Base-by-base conservation (phyloP, 192 early-diverging fungal genomes). In the Radiomyces spectabilis region DNA sequence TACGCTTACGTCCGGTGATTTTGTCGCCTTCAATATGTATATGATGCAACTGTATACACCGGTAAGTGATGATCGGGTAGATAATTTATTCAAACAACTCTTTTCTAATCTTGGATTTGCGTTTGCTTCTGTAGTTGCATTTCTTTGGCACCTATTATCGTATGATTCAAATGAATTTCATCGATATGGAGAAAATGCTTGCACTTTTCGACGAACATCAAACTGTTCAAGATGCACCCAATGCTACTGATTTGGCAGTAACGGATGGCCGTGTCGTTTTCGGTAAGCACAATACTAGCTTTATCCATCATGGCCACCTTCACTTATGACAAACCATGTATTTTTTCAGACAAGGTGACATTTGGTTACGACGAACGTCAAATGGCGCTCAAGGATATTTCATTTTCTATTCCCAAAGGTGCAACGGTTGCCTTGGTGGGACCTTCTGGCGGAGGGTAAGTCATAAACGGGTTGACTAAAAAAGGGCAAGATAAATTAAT, bases 111-210 rank as follows among this genome's bases (percentile, higher is more conserved):
- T 73, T 60, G 48, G 41, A 31, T 43, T 40, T 19, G 21, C 31
- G 31, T 47, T 18, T 25, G 22, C 32, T 26, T 18, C 4, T 22
- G 31, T 68, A 80, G 77, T 68, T 89, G 34, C 84, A 78, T 62
- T 92, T 87, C 82, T 92, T 98, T 40, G 95, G 95, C 29, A 89
- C 88, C 2, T 94, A 94, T 57, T 98, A 98, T 64, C 79, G 95
- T 16, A 81, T 89, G 50, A 91, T 95, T 34, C 92, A 96, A 66
- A 88, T 93, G 65, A 93, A 88, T 68, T 85, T 93, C 65, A 74
- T 88, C 42, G 95, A 98, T 57, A 96, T 97, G 95, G 96, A 99
- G 65, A 93, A 94, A 59, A 93, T 99, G 84, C 77, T 99, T 18
- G 85, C 88, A 37, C 65, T 92, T 0, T 76, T 90, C n/a, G 76